These are phyloP conservation scores for Hibiscus mutabilis DNA, from an alignment of 345 rosid species.

Conservation along the genomic window DNA sequence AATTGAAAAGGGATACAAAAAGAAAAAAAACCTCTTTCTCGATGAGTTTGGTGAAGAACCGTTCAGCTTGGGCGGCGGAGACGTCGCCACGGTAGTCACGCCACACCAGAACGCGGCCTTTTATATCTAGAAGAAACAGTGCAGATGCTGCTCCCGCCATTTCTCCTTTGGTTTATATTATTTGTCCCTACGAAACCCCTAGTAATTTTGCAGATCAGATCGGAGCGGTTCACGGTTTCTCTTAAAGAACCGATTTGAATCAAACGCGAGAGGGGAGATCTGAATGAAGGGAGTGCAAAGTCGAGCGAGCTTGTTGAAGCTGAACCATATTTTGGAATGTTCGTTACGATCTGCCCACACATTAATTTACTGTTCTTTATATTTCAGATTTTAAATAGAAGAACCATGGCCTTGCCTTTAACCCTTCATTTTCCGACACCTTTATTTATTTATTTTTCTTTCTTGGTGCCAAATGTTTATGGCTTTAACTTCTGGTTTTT, in stretches of 20 bases:
- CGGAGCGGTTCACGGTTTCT: neutral
- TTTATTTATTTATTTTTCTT: neutral
- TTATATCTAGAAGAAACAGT: conserved; percentile 81
- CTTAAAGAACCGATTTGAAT: conserved; percentile 11
- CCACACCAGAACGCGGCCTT: conserved; percentile 95
- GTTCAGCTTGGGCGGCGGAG: conserved; percentile 76
- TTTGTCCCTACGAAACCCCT: conserved; percentile 2
- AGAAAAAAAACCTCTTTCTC: conserved; percentile 61
- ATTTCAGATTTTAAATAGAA: conserved; percentile 1
- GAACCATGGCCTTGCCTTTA: neutral
- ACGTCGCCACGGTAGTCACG: conserved; percentile 96
- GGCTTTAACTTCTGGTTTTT: neutral
- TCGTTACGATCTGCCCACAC: conserved; percentile 2
- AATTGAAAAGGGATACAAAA: neutral
- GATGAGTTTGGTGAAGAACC: conserved; percentile 91
- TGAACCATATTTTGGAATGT: conserved; percentile 1
- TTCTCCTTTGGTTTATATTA: neutral
- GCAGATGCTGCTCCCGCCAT: conserved; percentile 98
- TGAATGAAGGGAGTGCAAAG: neutral
- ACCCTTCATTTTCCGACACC: neutral
- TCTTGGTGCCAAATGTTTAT: neutral
- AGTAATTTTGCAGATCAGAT: conserved; percentile 5
- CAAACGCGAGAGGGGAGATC: neutral
- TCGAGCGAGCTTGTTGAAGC: conserved; percentile 1
- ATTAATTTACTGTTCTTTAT: neutral